These are phyloP conservation scores for Hanseniaspora taiwanica DNA, from an alignment of 805 yeast genomes.

Conservation along the genomic window DNA sequence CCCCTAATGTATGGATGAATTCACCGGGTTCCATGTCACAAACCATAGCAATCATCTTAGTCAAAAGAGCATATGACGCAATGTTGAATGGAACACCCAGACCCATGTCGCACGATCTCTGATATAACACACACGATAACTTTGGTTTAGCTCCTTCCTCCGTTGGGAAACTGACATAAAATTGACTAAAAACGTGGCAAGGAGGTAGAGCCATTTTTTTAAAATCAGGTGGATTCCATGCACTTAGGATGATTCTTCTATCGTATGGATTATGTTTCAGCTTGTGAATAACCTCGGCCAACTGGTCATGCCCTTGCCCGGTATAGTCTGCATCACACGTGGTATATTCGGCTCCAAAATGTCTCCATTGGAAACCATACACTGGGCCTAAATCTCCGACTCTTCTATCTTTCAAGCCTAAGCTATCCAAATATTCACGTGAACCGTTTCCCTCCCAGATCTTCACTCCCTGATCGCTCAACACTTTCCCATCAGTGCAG, in stretches of 20 bases:
- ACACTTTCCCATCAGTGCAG: constrained; percentile 69
- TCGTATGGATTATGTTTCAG: constrained; percentile 85
- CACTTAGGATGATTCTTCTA: constrained; percentile 85
- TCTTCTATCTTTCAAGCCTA: constrained; percentile 68
- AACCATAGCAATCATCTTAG: constrained; percentile 92
- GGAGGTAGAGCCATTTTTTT: constrained; percentile 95
- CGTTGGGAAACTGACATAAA: constrained; percentile 77
- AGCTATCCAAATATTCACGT: constrained; percentile 70
- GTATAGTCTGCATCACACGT: constrained; percentile 81
- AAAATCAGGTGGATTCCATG: constrained; percentile 98
- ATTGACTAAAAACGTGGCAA: constrained; percentile 93
- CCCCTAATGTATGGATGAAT: constrained; percentile 91
- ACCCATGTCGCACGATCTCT: constrained; percentile 98
- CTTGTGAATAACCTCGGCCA: constrained; percentile 63
- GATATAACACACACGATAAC: constrained; percentile 81
- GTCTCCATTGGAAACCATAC: constrained; percentile 99
- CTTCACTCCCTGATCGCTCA: constrained; percentile 76
- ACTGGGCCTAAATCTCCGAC: constrained; percentile 98
- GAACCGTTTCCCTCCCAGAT: constrained; percentile 99
- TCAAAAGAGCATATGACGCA: constrained; percentile 87
- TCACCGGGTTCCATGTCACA: constrained; percentile 93
- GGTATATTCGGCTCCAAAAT: constrained; percentile 86
- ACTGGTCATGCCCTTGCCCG: constrained; percentile 84
- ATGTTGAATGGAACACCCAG: constrained; percentile 98
- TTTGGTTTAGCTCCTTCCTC: constrained; percentile 39